Conservation (phyloP, 768 basidiomycete species). For the Pholiota conissans region DNA sequence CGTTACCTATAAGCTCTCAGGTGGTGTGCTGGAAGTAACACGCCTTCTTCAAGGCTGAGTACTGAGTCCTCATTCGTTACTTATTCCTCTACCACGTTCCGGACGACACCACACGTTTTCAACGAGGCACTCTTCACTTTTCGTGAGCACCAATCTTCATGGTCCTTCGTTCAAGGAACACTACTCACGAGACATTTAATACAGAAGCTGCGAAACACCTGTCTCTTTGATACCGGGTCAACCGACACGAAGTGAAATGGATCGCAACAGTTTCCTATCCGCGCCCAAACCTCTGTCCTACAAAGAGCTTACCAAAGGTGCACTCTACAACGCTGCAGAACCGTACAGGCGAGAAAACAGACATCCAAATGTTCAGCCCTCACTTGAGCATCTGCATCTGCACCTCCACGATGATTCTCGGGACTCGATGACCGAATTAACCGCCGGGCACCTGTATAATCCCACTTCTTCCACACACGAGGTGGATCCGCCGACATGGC, state of each 20-base stretch:
- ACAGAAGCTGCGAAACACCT: too few relatives aligned
- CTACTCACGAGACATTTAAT: neutral
- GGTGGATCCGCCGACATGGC: conserved; percentile 6
- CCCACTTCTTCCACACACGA: conserved; percentile 2
- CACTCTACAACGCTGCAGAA: conserved; percentile 1
- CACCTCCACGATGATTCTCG: neutral
- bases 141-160: neutral
- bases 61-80: too few relatives aligned
- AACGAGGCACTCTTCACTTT: neutral
- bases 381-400: neutral
- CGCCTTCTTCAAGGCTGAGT: too few relatives aligned
- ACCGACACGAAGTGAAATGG: too few relatives aligned
- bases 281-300: conserved; percentile 2
- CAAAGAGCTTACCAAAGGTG: neutral
- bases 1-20: too few relatives aligned
- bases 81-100: neutral
- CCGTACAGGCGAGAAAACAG: neutral
- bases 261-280: neutral
- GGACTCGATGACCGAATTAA: neutral
- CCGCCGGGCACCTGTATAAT: conserved; percentile 3
- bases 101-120: neutral
- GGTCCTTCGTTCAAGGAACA: neutral
- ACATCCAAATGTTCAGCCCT: neutral
- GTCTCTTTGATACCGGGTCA: too few relatives aligned
- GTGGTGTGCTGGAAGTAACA: too few relatives aligned